phyloP scores from a whole-genome alignment of 345 rosid species.

The Eucalyptus sp. region DNA sequence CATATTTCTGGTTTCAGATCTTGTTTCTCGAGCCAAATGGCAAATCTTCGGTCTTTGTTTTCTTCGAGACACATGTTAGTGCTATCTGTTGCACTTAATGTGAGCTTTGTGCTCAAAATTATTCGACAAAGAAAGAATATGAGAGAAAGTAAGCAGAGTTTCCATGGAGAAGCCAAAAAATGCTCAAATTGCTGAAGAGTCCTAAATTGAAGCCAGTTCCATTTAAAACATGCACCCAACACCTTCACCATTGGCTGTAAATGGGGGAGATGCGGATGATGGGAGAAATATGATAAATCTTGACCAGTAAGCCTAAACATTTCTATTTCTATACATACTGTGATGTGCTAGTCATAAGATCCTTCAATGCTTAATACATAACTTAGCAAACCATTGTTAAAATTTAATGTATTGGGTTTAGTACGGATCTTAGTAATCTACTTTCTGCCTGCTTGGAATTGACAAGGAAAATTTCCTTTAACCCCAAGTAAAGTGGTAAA shows the following conservation, averaged over 20 bases:
- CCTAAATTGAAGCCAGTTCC: background rate
- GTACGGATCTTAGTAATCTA: background rate
- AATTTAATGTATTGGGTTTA: background rate
- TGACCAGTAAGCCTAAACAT: constrained; percentile 41
- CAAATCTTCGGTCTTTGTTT: constrained; percentile 10
- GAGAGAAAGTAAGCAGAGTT: background rate
- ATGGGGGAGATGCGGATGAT: constrained; percentile 8
- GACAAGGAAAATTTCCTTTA: background rate
- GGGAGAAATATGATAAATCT: constrained; percentile 35
- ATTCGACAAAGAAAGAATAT: constrained; percentile 1
- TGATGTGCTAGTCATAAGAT: background rate
- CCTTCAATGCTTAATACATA: background rate
- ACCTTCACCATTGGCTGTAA: background rate
- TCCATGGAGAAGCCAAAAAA: background rate
- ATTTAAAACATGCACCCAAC: background rate
- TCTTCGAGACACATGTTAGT: constrained; percentile 46
- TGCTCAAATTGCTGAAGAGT: background rate
- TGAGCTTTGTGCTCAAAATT: constrained; percentile 37
- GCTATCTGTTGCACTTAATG: constrained; percentile 57
- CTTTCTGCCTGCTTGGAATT: background rate
- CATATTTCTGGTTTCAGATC: background rate
- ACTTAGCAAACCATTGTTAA: background rate
- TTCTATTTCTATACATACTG: background rate
- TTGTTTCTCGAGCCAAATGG: constrained; percentile 19
- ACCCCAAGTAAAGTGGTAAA: background rate